These are phyloP conservation scores for Marsdenia floribunda DNA, from an alignment of 257 asterid species.

Conservation along the genomic window DNA sequence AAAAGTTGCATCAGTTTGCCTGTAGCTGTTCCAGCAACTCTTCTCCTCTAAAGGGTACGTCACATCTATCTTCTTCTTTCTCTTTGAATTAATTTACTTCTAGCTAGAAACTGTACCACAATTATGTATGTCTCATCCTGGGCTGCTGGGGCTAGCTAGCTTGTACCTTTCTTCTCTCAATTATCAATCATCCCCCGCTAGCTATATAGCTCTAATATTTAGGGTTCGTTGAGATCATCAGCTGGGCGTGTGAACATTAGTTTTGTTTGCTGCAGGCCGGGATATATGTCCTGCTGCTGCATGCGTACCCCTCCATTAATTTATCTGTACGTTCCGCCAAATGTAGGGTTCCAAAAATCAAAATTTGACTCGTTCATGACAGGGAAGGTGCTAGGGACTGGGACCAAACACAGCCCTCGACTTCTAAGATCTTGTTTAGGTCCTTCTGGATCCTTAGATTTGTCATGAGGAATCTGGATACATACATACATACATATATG, in stretches of 20 bases:
- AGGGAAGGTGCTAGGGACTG: conserved; percentile 82
- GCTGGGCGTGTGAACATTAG: too few species aligned
- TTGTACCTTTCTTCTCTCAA: not conserved
- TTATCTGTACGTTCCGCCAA: conserved; percentile 78
- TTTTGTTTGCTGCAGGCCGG: not conserved
- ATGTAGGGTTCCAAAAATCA: conserved; percentile 88
- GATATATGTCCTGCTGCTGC: too few species aligned
- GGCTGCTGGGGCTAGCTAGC: conserved; percentile 14
- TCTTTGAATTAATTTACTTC: too few species aligned
- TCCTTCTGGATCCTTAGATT: conserved; percentile 53
- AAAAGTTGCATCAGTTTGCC: conserved; percentile 46
- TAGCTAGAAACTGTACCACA: too few species aligned
- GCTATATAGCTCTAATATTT: not conserved
- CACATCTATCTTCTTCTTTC: conserved; percentile 13
- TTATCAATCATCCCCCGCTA: conserved; percentile 9
- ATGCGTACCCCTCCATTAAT: not conserved
- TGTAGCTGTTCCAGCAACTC: conserved; percentile 28
- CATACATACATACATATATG: too few species aligned
- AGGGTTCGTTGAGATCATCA: conserved; percentile 17
- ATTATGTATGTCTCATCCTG: not conserved
- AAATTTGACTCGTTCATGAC: conserved; percentile 69
- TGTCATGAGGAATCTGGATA: conserved; percentile 38
- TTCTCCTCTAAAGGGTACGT: conserved; percentile 20
- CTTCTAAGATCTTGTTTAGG: conserved; percentile 65
- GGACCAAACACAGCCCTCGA: conserved; percentile 84